Evolutionary conservation across 2,329 filamentous ascomycete species (phyloP), one percentile per base, ranked within the genome.

Genomic region (Fusarium buharicum): DNA sequence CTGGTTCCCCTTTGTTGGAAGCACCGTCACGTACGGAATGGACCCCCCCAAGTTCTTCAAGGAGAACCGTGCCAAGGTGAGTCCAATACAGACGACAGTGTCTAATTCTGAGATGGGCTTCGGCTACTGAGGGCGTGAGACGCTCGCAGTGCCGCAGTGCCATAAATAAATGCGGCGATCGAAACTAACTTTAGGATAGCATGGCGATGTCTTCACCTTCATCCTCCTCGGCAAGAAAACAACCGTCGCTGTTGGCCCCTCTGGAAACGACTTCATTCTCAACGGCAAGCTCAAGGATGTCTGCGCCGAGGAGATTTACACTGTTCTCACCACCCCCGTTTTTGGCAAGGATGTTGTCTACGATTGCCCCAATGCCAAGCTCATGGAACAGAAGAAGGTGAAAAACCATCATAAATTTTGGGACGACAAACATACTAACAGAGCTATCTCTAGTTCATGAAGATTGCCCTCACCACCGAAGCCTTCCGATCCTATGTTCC

Each of bases 341-440:
- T 96, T 96, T 73, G 92, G 92, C 67, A 88, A 86, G 70, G 89
- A 93, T 78, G 92, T 96, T 22, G 91, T 96, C 50, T 96, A 96
- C 74, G 92, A 96, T 75, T 95, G 92, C 78, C 91, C 92, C 37
- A 96, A 96, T 75, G 83, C 91, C 55, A 96, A 96, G 79, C 85
- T 96, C 73, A 96, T 96, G 92, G 92, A 96, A 80, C 92, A 96
- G 82, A 96, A 96, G 82, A 95, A 94, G 86, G 91, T 93, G 75
- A 62, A 78, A 56, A 50, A 57, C 36, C 11, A 34, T 2, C 6
- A 13, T 27, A 20, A 20, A 36, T 3, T 24, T 9, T 6, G 27
- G 10, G 16, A 16, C 14, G 18, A 31, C 16, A 46, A 27, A 16
- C 8, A 46, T 62, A 33, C 64, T 72, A 47, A 73, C 37, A 44